Evolutionary conservation across 2,329 filamentous ascomycete species (phyloP).

Genomic region (Teratosphaeria viscida): DNA sequence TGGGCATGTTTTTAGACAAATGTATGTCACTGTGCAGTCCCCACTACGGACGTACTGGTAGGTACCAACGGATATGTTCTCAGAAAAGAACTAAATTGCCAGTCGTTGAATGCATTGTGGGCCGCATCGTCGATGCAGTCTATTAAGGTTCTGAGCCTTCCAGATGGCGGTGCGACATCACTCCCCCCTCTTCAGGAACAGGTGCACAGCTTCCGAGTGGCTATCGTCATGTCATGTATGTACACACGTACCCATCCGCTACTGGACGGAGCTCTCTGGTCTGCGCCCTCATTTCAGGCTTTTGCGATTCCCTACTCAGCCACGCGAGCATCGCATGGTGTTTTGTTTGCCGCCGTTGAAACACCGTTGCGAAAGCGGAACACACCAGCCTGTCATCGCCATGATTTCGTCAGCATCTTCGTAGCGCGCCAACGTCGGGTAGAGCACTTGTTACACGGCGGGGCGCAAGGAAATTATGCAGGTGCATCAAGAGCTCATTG

Average conservation of each 20-base stretch:
- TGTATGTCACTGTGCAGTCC: too few species aligned
- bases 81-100: background rate
- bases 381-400: constrained; percentile 49
- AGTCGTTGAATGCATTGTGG: background rate
- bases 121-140: background rate
- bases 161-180: background rate
- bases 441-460: too few species aligned
- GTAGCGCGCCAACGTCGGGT: too few species aligned
- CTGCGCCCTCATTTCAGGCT: constrained; percentile 21
- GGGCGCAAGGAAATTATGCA: background rate
- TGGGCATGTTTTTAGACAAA: background rate
- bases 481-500: background rate
- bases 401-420: background rate
- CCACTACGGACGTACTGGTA: background rate
- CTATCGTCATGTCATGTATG: background rate
- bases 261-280: constrained; percentile 19
- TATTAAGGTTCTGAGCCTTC: background rate
- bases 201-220: background rate
- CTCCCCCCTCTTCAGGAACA: background rate
- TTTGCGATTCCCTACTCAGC: constrained; percentile 40
- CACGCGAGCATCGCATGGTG: constrained; percentile 57
- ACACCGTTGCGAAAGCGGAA: constrained; percentile 57
- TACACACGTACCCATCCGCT: background rate
- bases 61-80: too few species aligned
- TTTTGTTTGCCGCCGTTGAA: constrained; percentile 60